Evolutionary conservation across 2,329 filamentous ascomycete species (phyloP).

Genomic region (Teratosphaeria destructans): DNA sequence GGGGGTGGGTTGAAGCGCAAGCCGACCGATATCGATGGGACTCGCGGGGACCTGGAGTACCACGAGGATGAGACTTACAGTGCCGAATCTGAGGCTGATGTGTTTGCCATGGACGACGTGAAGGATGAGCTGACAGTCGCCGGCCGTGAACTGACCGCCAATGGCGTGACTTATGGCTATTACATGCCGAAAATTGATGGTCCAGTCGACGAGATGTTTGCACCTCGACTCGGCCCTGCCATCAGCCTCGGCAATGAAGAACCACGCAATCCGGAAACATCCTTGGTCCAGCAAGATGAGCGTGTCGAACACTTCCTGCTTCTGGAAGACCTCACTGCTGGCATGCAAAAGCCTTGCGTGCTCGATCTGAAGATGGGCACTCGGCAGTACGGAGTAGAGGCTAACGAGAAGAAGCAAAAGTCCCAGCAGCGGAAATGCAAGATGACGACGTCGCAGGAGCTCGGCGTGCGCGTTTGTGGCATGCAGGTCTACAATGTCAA

Average conservation of each 20-base stretch:
- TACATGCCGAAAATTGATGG: neutral
- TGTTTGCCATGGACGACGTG: conserved; percentile 57
- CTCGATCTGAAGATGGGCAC: conserved; percentile 99
- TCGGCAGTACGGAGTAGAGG: conserved; percentile 89
- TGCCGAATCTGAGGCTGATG: conserved; percentile 64
- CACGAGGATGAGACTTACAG: conserved; percentile 77
- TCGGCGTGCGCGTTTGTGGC: conserved; percentile 88
- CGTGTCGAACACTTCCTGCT: conserved; percentile 88
- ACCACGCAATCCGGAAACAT: conserved; percentile 35
- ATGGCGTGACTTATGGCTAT: conserved; percentile 3
- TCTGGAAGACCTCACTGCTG: conserved; percentile 86
- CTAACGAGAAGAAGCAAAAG: conserved; percentile 79
- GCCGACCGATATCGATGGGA: conserved; percentile 51
- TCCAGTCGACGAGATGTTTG: neutral
- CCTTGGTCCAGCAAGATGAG: conserved; percentile 37
- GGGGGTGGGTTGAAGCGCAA: conserved; percentile 74
- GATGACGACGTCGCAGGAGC: conserved; percentile 77
- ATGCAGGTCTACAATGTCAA: conserved; percentile 91
- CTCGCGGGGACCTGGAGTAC: conserved; percentile 73
- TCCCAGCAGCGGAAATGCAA: conserved; percentile 91
- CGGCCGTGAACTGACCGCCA: neutral
- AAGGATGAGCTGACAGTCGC: conserved; percentile 3
- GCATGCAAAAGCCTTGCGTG: conserved; percentile 93
- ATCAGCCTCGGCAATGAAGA: conserved; percentile 18
- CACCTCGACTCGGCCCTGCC: conserved; percentile 18